Evolutionary conservation across 1,284 basidiomycete genomes (phyloP), one percentile per base, ranked within the genome.

Genomic region (Ganoderma boninense): DNA sequence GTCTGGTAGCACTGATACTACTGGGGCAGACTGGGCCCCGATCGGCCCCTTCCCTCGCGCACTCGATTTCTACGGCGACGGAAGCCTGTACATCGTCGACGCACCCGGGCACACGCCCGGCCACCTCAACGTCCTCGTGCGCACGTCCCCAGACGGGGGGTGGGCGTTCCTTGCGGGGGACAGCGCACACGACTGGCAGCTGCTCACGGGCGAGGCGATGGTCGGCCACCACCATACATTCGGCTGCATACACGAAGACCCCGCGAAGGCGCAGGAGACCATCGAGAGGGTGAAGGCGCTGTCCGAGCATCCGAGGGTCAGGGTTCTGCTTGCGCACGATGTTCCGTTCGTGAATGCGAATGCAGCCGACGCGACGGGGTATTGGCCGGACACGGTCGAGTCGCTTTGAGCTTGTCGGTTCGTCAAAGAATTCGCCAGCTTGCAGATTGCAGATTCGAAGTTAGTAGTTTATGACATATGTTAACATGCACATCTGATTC

Each of bases 81-180:
- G 89, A 1, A 87, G 85, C 69, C 71, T 89, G 44, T 88, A 88
- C 74, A 79, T 90, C 69, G 80, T 90, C 69, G 85, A 90, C 72
- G 82, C 88, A 0, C 85, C 87, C 2, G 89, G 89, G 0, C 88
- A 90, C 75, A 78, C 87, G 29, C 77, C 81, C 0, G 88, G 89
- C 0, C 88, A 90, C 73, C 71, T 90, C 71, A 87, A 86, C 68
- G 75, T 86, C 29, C 82, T 90, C 18, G 86, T 82, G 32, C 86
- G 90, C 54, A 90, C 89, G 26, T 88, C 87, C 11, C 43, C 82
- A 11, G 83, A 87, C 62, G 88, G 88, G 5, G 68, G 84, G 2
- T 90, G 89, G 89, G 80, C 88, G 26, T 87, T 85, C 71, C 81
- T 90, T 26, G 88, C 82, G 3, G 88, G 85, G 0, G 89, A 90